Evolutionary conservation across 176 grass and related monocot genomes (phyloP).

Genomic region (Thinopyrum elongatum): DNA sequence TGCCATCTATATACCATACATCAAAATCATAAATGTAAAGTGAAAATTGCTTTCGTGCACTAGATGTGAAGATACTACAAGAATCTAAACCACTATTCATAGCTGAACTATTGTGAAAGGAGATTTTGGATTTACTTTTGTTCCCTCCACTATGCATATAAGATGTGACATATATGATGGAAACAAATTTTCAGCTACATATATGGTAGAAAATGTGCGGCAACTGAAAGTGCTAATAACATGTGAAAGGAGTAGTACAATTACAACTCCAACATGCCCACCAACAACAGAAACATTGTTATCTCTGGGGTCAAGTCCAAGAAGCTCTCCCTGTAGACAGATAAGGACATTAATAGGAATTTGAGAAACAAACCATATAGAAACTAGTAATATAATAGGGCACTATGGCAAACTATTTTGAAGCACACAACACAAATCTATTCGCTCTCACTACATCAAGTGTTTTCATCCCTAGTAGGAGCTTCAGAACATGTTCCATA

Average conservation of each 20-base stretch:
- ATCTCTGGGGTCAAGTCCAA: slow-evolving; percentile 61
- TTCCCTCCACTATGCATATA: no score
- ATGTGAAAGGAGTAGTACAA: slow-evolving; percentile 87
- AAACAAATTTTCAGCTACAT: not conserved
- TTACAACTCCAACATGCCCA: slow-evolving; percentile 72
- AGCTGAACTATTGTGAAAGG: no score
- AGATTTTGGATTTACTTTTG: no score
- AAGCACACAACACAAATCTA: slow-evolving; percentile 75
- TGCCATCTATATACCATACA: no score
- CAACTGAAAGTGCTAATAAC: slow-evolving; percentile 9
- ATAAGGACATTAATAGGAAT: slow-evolving; percentile 7
- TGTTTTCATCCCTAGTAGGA: slow-evolving; percentile 73
- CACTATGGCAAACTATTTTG: not conserved
- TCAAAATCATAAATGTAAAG: no score
- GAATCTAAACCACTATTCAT: no score
- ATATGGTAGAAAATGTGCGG: not conserved
- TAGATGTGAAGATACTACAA: no score
- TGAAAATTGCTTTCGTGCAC: no score
- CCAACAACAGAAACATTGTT: slow-evolving; percentile 81
- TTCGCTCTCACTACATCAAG: slow-evolving; percentile 93
- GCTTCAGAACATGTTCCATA: slow-evolving; percentile 74
- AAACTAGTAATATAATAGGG: not conserved
- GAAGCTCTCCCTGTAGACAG: slow-evolving; percentile 56
- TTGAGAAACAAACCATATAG: not conserved
- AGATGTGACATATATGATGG: not conserved